phyloP scores from a whole-genome alignment of 768 basidiomycete species.

The Hirschioporus abietinus region DNA sequence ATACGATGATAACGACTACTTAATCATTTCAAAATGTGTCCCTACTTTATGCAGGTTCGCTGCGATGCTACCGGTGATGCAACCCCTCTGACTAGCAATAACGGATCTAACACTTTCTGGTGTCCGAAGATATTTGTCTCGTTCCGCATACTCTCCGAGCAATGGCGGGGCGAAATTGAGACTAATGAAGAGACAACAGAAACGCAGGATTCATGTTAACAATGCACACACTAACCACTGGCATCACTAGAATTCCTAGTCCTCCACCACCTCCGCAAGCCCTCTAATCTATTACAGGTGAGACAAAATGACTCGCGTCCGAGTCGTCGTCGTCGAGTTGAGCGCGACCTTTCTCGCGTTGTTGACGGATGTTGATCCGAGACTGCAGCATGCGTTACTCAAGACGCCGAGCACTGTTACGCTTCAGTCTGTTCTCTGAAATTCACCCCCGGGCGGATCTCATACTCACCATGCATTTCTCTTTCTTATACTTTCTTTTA shows the following conservation, averaged over 20 bases:
- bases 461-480: neutral
- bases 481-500: neutral
- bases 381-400: neutral
- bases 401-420: neutral
- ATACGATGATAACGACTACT: too few relatives aligned
- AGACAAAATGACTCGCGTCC: neutral
- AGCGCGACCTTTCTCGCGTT: neutral
- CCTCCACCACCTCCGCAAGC: neutral
- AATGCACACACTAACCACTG: too few relatives aligned
- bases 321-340: neutral
- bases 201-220: too few relatives aligned
- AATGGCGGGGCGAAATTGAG: neutral
- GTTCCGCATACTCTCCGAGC: neutral
- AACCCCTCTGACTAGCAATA: too few relatives aligned
- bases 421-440: neutral
- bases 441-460: neutral
- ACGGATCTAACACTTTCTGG: neutral
- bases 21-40: neutral
- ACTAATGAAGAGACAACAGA: neutral
- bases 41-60: neutral
- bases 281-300: neutral
- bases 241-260: too few relatives aligned
- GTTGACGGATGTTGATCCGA: neutral
- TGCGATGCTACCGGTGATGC: neutral
- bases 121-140: neutral